phyloP scores from a whole-genome alignment of 1,284 basidiomycete genomes.

The Cryptococcus wingfieldii region DNA sequence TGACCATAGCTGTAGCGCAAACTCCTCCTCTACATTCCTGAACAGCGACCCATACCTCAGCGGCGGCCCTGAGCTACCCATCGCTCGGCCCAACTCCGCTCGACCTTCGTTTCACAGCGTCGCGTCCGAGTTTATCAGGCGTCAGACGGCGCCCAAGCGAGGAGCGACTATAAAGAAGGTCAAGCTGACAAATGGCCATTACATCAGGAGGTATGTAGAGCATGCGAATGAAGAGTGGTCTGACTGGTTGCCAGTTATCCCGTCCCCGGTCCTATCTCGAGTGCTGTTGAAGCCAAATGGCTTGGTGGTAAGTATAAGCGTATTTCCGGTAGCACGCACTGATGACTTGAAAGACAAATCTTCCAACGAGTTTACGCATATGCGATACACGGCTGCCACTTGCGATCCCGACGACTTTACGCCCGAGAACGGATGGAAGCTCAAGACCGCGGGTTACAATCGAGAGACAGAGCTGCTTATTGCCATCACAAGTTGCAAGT shows the following conservation, averaged over 20 bases:
- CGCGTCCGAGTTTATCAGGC: slow-evolving; percentile 52
- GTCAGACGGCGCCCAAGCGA: slow-evolving; percentile 79
- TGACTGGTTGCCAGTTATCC: slow-evolving; percentile 50
- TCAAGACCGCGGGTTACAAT: slow-evolving; percentile 78
- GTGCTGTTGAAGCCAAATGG: slow-evolving; percentile 80
- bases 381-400: slow-evolving; percentile 89
- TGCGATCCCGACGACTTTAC: slow-evolving; percentile 69
- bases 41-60: slow-evolving; percentile 9
- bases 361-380: slow-evolving; percentile 74
- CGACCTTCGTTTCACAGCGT: slow-evolving; percentile 11
- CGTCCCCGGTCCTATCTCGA: slow-evolving; percentile 82
- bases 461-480: slow-evolving; percentile 91
- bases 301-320: slow-evolving; percentile 42
- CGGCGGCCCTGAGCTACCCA: neutral
- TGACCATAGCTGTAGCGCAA: slow-evolving; percentile 1
- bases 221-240: neutral
- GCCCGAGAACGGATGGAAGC: slow-evolving; percentile 69
- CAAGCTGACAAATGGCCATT: slow-evolving; percentile 86
- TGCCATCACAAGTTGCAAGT: slow-evolving; percentile 62
- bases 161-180: slow-evolving; percentile 83
- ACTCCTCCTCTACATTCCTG: slow-evolving; percentile 9
- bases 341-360: slow-evolving; percentile 48
- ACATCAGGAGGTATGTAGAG: slow-evolving; percentile 66
- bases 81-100: neutral
- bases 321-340: neutral